These are phyloP conservation scores for Leptographium lundbergii DNA, from an alignment of 2,329 filamentous ascomycete species.

Conservation along the genomic window DNA sequence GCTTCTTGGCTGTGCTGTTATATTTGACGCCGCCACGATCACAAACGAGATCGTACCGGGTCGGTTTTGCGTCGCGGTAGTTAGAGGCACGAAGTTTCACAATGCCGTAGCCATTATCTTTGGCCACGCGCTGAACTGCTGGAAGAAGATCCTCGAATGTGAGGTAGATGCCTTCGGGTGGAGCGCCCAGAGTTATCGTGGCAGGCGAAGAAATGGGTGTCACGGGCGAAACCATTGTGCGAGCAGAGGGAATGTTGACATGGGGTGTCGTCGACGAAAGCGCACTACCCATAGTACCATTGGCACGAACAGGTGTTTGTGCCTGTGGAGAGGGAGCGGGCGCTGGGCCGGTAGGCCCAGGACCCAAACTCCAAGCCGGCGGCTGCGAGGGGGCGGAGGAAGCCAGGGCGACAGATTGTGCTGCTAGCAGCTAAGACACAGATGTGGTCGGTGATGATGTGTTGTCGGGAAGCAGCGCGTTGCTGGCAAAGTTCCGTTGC, in stretches of 20 bases:
- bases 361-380: constrained; percentile 12
- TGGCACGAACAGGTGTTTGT: constrained; percentile 10
- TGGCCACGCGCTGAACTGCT: constrained; percentile 45
- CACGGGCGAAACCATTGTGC: constrained; percentile 16
- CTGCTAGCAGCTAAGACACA: constrained; percentile 4
- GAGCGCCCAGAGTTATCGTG: constrained; percentile 31
- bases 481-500: background rate
- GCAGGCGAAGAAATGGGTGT: constrained; percentile 23
- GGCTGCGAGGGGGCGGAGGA: constrained; percentile 11
- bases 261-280: background rate
- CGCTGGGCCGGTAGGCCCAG: constrained; percentile 4
- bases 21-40: constrained; percentile 53
- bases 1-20: constrained; percentile 52
- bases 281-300: constrained; percentile 5
- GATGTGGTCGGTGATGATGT: background rate
- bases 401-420: constrained; percentile 12
- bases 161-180: constrained; percentile 47
- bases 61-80: constrained; percentile 50
- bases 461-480: background rate
- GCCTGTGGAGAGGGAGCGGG: constrained; percentile 4
- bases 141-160: constrained; percentile 46
- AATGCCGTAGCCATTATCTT: constrained; percentile 50
- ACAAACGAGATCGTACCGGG: constrained; percentile 49
- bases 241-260: constrained; percentile 13
- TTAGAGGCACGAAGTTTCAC: constrained; percentile 51